A percentile compares a stretch with the other conserved stretches of the same genome.
Evolutionary conservation across 768 basidiomycete genomes (phyloP).

Genomic region (Xanthoconium purpureum): DNA sequence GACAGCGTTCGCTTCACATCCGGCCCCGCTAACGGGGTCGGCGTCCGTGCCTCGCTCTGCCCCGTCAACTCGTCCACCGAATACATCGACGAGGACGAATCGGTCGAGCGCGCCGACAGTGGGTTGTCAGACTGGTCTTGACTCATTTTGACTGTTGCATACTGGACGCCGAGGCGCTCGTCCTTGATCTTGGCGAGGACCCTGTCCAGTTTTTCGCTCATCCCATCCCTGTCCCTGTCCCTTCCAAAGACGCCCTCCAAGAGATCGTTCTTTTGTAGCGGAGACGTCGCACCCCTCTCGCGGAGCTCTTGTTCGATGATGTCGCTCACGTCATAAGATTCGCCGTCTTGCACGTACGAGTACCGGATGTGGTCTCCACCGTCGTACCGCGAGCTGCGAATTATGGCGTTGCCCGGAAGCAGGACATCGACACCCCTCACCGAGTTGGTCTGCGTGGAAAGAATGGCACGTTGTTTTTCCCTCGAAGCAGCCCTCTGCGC

Average conservation of each 20-base stretch:
- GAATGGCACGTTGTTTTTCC: slow-evolving; percentile 81
- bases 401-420: slow-evolving; percentile 77
- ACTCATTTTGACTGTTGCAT: slow-evolving; percentile 1
- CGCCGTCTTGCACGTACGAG: slow-evolving; percentile 92
- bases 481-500: slow-evolving; percentile 85
- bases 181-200: slow-evolving; percentile 75
- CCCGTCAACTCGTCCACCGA: slow-evolving; percentile 43
- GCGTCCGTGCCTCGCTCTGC: slow-evolving; percentile 25
- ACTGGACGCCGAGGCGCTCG: slow-evolving; percentile 44
- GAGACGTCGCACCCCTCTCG: slow-evolving; percentile 37
- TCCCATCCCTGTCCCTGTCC: slow-evolving; percentile 56
- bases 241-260: slow-evolving; percentile 63
- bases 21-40: slow-evolving; percentile 25
- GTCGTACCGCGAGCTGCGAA: slow-evolving; percentile 80
- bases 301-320: slow-evolving; percentile 88
- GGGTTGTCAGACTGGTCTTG: slow-evolving; percentile 24
- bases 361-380: slow-evolving; percentile 77
- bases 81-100: slow-evolving; percentile 51
- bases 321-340: slow-evolving; percentile 90
- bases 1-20: slow-evolving; percentile 22
- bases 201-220: slow-evolving; percentile 69
- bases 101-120: slow-evolving; percentile 27
- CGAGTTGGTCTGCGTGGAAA: slow-evolving; percentile 81
- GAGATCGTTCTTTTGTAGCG: slow-evolving; percentile 49
- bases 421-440: slow-evolving; percentile 87